Base-by-base conservation (phyloP, 352 stramenopile genomes). In the Phytophthora hybrid region DNA sequence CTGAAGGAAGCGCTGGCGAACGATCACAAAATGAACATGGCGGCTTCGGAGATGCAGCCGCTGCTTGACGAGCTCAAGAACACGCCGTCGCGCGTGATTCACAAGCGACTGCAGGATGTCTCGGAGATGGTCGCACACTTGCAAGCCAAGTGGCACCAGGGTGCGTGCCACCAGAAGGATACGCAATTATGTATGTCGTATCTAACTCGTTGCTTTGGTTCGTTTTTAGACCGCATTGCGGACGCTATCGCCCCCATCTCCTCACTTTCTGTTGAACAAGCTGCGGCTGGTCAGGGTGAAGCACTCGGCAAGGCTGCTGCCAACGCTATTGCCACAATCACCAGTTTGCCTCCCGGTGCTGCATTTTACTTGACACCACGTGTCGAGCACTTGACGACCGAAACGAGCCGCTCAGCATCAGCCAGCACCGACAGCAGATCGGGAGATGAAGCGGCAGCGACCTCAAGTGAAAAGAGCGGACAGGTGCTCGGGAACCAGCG, bases 21-120 rank as follows among this genome's bases (percentile, higher is more conserved):
- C 23, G 81, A 91, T 3, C 84, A 88, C 18, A 93, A 92, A 46
- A 64, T 91, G 53, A 79, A 76, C 55, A 93, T 92, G 83, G 79
- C 78, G 0, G 71, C 53, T 4, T 84, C 79, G 1, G 85, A 92
- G 61, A 80, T 94, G 19, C 74, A 92, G 60, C 88, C 88, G 26
- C 60, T 94, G 41, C 52, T 94, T 21, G 71, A 81, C 8, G 86
- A 92, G 31, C 74, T 94, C 11, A 80, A 79, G 21, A 80, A 76
- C 14, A 92, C 88, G 10, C 76, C 85, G 21, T 89, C 83, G 7
- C 75, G 78, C 16, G 80, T 94, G 14, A 91, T 93, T 65, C 80
- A 92, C 67, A 93, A 93, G 59, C 84, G 88, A 4, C 64, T 94
- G 26, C 83, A 93, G 37, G 88, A 94, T 74, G 84, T 94, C 3